Base-by-base conservation (phyloP, 2,329 filamentous ascomycete genomes). In the Pseudocercospora crystallina region DNA sequence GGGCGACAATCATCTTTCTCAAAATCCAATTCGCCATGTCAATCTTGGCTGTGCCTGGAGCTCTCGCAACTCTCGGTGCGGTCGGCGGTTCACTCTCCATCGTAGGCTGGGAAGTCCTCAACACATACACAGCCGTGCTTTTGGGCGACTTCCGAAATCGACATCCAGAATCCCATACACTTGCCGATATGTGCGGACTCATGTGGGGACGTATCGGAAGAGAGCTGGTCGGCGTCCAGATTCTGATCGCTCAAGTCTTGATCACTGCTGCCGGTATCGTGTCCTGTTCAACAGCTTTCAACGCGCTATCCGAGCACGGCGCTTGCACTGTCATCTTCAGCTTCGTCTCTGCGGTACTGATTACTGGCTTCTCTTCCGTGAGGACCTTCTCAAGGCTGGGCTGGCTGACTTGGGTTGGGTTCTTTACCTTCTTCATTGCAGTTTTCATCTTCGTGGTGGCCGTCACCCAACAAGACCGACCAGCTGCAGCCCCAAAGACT, bases 321-420 rank as follows among this genome's bases (percentile, higher is more conserved):
- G 67, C 76, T 1, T 85, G 82, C 57, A 83, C 80, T 0, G 79
- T 80, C 8, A 78, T 72, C 67, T 84, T 60, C 41, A 73, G 75
- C 8, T 57, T 58, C 14, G 41, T 53, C 10, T 47, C 57, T 1
- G 49, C 47, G 3, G 41, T 51, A 12, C 46, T 61, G 2, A 54
- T 57, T 15, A 53, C 51, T 34, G 33, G 43, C 31, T 55, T 57
- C 42, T 49, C 56, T 3, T 54, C 49, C 36, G 40, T 61, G 2
- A 45, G 56, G 2, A 61, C 56, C 4, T 51, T 59, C 15, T 56
- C 51, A 2, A 53, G 54, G n/a, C 47, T 57, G 47, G 78, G 76
- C 2, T 83, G 80, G 79, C 66, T 84, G 36, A 81, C 80, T 0
- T 85, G 79, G 76, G 74, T 73, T 11, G 81, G 81, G 0, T 82